Percentiles rank a stretch among this genome's conserved stretches.
These are phyloP conservation scores for Phialocephala subalpina DNA, from an alignment of 2,329 filamentous ascomycete genomes.

Conservation along the genomic window DNA sequence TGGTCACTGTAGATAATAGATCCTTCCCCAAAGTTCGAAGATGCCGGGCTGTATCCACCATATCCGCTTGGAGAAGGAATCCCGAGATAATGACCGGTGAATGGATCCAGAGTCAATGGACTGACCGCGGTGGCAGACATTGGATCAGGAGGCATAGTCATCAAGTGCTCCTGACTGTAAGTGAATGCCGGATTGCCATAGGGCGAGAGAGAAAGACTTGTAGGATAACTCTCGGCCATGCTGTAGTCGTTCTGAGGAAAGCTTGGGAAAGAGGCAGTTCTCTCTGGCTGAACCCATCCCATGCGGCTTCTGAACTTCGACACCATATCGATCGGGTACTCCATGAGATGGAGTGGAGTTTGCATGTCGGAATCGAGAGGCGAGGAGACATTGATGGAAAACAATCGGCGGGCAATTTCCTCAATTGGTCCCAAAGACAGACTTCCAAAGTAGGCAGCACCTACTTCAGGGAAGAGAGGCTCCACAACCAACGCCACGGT, in stretches of 20 bases:
- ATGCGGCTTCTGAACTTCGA: constrained; percentile 73
- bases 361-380: constrained; percentile 64
- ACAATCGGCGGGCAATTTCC: constrained; percentile 81
- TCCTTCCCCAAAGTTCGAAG: constrained; percentile 68
- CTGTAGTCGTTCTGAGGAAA: constrained; percentile 65
- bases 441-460: constrained; percentile 85
- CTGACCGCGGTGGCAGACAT: constrained; percentile 58
- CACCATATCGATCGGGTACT: constrained; percentile 75
- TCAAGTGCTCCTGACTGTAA: constrained; percentile 70
- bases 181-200: constrained; percentile 67
- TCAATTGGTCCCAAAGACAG: constrained; percentile 84
- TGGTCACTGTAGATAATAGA: constrained; percentile 69
- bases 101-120: constrained; percentile 62
- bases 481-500: constrained; percentile 88
- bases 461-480: constrained; percentile 90
- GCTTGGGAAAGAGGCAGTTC: constrained; percentile 67
- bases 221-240: constrained; percentile 52
- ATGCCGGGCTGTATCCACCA: constrained; percentile 64
- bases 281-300: constrained; percentile 69
- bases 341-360: constrained; percentile 72
- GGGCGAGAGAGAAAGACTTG: constrained; percentile 56
- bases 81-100: constrained; percentile 65
- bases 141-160: constrained; percentile 59
- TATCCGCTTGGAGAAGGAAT: constrained; percentile 68
- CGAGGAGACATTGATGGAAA: constrained; percentile 70